Evolutionary conservation across 202 grass and related monocot species (phyloP), one percentile per base, ranked within the genome.

Genomic region (Alloteropsis angusta): DNA sequence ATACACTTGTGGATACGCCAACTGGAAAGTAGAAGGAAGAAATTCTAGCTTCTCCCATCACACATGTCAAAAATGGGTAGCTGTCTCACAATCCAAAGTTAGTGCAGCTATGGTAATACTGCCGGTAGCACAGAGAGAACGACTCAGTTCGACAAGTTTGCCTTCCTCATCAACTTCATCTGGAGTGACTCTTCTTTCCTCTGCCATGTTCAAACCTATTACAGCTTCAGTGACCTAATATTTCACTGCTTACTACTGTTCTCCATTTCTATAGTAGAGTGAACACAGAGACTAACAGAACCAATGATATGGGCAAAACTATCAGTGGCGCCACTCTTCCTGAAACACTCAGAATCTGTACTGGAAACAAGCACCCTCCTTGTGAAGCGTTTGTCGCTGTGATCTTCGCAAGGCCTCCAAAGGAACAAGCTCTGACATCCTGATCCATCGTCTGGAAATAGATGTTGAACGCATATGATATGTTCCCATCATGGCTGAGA

Each of bases 371-470:
- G 35, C 93, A 97, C 57, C 75, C 83, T 46, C 78, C 87, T 68
- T 85, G 78, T 6, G 93, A 93, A 0, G 76, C 82, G 25, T 97
- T 97, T 19, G 52, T 41, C 3, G 71, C 72, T 18, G 81, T 79
- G 64, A 92, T 84, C 79, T 82, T 93, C n/a, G 88, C 94, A 72
- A 97, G 83, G 38, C 89, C 87, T n/a, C 76, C 63, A 72, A 97
- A 97, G 43, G 88, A 72, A 7, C 94, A 93, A 38, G 94, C 91
- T 59, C 88, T 81, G 2, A 93, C 88, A 77, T 93, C 94, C 77
- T 97, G 88, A n/a, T 97, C 88, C 78, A 87, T 89, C 61, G 83
- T 93, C 72, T 97, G 91, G 65, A 93, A 97, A 62, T 97, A 97
- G 72, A 84, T 90, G 62, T 93, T 97, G 87, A 97, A 97, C 4